Evolutionary conservation across 805 yeast species (phyloP).

Genomic region (Lachancea kluyveri): DNA sequence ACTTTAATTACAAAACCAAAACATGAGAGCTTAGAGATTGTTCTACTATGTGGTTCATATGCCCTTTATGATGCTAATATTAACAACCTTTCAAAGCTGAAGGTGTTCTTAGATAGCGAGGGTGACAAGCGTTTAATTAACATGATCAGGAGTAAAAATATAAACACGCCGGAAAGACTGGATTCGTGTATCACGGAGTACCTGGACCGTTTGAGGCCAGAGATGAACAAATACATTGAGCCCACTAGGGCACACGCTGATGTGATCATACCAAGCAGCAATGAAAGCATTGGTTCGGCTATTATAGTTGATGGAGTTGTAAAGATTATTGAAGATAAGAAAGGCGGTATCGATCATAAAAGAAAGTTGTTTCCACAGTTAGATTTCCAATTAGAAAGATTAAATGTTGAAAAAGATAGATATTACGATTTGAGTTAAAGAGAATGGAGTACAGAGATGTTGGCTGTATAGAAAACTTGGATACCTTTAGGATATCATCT

Average conservation of each 20-base stretch:
- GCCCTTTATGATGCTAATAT: conserved; percentile 62
- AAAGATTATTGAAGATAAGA: conserved; percentile 22
- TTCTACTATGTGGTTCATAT: conserved; percentile 70
- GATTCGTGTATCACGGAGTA: conserved; percentile 22
- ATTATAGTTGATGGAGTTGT: conserved; percentile 29
- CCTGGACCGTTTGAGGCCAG: conserved; percentile 26
- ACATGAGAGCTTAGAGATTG: conserved; percentile 22
- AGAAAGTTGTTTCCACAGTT: conserved; percentile 16
- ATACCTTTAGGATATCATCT: too few species aligned
- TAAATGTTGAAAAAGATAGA: conserved; percentile 28
- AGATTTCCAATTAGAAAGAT: conserved; percentile 26
- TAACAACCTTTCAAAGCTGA: conserved; percentile 51
- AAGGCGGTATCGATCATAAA: conserved; percentile 8
- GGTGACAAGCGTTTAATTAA: conserved; percentile 80
- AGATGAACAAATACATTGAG: conserved; percentile 26
- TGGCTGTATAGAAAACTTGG: too few species aligned
- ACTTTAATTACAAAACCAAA: conserved; percentile 16
- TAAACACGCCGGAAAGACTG: conserved; percentile 14
- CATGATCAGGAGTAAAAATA: conserved; percentile 42
- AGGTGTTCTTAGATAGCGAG: conserved; percentile 76
- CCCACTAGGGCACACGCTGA: conserved; percentile 29
- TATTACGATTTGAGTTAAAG: conserved; percentile 24
- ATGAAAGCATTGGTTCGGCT: conserved; percentile 23
- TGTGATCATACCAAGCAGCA: conserved; percentile 27
- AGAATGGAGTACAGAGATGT: conserved; percentile 1